These are phyloP conservation scores for Pichia sp. DNA, from an alignment of 1,139 yeast species.

Conservation along the genomic window DNA sequence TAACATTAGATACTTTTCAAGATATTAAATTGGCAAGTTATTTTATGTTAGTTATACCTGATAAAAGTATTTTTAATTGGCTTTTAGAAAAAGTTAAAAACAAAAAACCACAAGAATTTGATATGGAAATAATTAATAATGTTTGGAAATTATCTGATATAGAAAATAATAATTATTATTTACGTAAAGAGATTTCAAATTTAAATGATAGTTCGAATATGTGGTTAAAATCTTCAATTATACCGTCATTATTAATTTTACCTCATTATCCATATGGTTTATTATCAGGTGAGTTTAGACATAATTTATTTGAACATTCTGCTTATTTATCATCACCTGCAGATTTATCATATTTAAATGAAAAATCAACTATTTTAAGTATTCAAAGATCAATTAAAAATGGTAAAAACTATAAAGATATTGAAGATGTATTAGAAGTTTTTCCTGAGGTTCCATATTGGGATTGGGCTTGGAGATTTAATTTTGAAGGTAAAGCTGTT, in stretches of 20 bases:
- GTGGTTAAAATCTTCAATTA: slow-evolving; percentile 7
- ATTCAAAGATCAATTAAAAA: slow-evolving; percentile 4
- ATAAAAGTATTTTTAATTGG: slow-evolving; percentile 27
- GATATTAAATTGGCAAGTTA: slow-evolving; percentile 34
- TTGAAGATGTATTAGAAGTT: slow-evolving; percentile 12
- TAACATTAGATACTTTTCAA: slow-evolving; percentile 11
- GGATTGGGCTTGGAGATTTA: slow-evolving; percentile 24
- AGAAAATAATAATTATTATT: slow-evolving; percentile 4
- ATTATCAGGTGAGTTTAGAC: slow-evolving; percentile 44
- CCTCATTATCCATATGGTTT: slow-evolving; percentile 45
- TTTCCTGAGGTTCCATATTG: slow-evolving; percentile 23
- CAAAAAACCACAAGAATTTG: slow-evolving; percentile 34
- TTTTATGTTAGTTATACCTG: slow-evolving; percentile 43
- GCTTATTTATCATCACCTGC: slow-evolving; percentile 23
- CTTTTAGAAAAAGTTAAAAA: slow-evolving; percentile 31
- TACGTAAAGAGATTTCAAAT: neutral
- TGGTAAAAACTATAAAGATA: slow-evolving; percentile 5
- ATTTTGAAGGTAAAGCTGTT: slow-evolving; percentile 3
- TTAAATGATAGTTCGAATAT: neutral
- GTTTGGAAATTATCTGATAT: slow-evolving; percentile 25
- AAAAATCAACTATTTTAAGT: slow-evolving; percentile 8
- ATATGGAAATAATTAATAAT: slow-evolving; percentile 46
- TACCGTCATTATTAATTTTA: slow-evolving; percentile 33
- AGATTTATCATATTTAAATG: slow-evolving; percentile 20
- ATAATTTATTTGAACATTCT: slow-evolving; percentile 22